These are phyloP conservation scores for Lecanoromycetidae sp. DNA, from an alignment of 2,329 filamentous ascomycete genomes.

Conservation along the genomic window DNA sequence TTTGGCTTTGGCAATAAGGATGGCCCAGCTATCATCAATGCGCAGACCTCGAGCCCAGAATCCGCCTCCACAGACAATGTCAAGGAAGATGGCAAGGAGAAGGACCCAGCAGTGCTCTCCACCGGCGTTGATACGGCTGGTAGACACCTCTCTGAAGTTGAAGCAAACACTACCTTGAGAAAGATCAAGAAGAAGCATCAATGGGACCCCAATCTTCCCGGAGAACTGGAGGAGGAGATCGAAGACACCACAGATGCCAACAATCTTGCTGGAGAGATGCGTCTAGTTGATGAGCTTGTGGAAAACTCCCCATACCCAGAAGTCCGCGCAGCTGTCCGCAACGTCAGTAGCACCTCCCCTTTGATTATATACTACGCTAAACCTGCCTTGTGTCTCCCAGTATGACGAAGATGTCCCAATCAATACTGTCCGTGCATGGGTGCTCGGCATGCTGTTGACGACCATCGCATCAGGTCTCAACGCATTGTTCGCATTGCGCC, in stretches of 20 bases:
- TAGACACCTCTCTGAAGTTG: constrained; percentile 9
- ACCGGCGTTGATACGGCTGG: constrained; percentile 1
- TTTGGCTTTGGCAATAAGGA: constrained; percentile 8
- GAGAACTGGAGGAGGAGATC: constrained; percentile 49
- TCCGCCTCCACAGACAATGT: constrained; percentile 1
- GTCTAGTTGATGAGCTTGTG: constrained; percentile 48
- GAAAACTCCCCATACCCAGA: constrained; percentile 58
- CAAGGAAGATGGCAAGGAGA: not conserved
- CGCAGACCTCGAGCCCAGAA: not conserved
- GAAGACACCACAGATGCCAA: constrained; percentile 44
- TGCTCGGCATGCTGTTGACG: constrained; percentile 48
- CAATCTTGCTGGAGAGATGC: constrained; percentile 44
- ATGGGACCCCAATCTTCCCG: constrained; percentile 53
- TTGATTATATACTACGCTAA: not conserved
- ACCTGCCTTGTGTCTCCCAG: constrained; percentile 1
- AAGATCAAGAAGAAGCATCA: constrained; percentile 49
- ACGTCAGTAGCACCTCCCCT: constrained; percentile 23
- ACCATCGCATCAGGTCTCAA: constrained; percentile 52
- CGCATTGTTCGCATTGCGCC: constrained; percentile 45
- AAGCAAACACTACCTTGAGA: constrained; percentile 32
- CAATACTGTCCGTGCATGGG: constrained; percentile 54
- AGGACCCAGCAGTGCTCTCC: constrained; percentile 2
- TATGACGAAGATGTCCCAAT: constrained; percentile 52
- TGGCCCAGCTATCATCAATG: not conserved
- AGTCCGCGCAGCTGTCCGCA: constrained; percentile 51